phyloP scores from a whole-genome alignment of 1,284 basidiomycete species.

The Leccinum pachyderme region DNA sequence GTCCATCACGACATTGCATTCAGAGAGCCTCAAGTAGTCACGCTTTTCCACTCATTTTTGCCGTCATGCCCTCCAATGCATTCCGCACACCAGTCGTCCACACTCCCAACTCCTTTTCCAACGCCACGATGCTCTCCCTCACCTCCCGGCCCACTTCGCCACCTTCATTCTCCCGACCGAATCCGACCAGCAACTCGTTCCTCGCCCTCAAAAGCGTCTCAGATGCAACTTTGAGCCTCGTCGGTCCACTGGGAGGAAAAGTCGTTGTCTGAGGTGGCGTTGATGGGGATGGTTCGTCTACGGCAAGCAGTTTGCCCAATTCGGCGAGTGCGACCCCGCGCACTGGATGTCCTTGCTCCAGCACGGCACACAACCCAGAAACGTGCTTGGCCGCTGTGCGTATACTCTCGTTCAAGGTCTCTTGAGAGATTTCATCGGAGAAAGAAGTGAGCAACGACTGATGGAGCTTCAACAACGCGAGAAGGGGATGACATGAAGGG shows the following conservation, averaged over 20 bases:
- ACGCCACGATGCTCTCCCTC: constrained; percentile 49
- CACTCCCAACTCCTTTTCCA: constrained; percentile 68
- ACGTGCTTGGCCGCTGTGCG: constrained; percentile 55
- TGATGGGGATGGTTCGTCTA: constrained; percentile 60
- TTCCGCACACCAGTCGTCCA: constrained; percentile 47
- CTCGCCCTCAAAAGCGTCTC: constrained; percentile 62
- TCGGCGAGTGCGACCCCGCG: constrained; percentile 77
- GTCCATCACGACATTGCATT: no score
- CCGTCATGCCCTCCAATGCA: constrained; percentile 20
- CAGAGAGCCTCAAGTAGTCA: no score
- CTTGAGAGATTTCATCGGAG: constrained; percentile 39
- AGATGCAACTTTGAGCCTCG: constrained; percentile 62
- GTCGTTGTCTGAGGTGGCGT: constrained; percentile 24
- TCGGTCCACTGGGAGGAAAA: constrained; percentile 65
- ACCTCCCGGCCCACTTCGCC: constrained; percentile 60
- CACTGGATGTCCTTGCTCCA: constrained; percentile 74
- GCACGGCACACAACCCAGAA: constrained; percentile 53
- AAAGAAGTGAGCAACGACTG: constrained; percentile 60
- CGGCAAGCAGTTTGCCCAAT: constrained; percentile 76
- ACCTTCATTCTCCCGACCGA: constrained; percentile 59
- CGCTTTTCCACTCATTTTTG: no score
- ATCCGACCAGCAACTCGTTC: constrained; percentile 60
- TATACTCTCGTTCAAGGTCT: constrained; percentile 59
- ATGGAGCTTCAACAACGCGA: constrained; percentile 70
- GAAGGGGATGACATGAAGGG: constrained; percentile 70